Conservation (phyloP, 78 protist genomes). For the Dictyostelium citrinum region DNA sequence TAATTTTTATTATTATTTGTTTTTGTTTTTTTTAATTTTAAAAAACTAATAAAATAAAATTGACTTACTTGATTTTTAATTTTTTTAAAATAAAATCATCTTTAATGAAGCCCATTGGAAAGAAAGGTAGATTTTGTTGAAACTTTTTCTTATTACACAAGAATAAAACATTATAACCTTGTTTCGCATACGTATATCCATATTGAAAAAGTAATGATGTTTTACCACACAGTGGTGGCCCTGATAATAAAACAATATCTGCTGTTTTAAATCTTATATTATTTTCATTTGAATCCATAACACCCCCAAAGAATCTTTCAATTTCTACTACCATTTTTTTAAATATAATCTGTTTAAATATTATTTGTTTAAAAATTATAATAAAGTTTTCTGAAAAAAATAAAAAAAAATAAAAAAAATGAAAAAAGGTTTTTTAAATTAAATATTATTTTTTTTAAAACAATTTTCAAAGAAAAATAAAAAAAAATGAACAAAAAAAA, state of each 20-base stretch:
- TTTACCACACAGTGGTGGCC: not conserved
- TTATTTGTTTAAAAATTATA: too few species aligned
- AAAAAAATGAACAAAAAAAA: too few species aligned
- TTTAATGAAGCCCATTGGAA: not conserved
- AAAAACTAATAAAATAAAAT: too few species aligned
- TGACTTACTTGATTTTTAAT: constrained; percentile 2
- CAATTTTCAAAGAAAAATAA: too few species aligned
- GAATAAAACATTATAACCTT: constrained; percentile 37
- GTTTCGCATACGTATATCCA: constrained; percentile 52
- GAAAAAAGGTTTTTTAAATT: too few species aligned
- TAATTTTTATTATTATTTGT: too few species aligned
- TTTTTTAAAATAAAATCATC: not conserved
- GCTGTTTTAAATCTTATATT: not conserved
- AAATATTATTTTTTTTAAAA: too few species aligned
- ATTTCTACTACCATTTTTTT: not conserved
- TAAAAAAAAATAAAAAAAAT: too few species aligned
- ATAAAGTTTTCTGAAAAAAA: too few species aligned
- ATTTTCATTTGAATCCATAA: not conserved
- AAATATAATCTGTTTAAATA: too few species aligned
- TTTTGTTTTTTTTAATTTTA: not conserved
- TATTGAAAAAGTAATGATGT: constrained; percentile 61
- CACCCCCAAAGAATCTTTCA: constrained; percentile 27
- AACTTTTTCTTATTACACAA: constrained; percentile 31
- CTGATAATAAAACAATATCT: constrained; percentile 28
- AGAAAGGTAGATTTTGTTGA: not conserved